Evolutionary conservation across 345 rosid species (phyloP), one percentile per base, ranked within the genome.

Genomic region (Geranium rotundifolium): DNA sequence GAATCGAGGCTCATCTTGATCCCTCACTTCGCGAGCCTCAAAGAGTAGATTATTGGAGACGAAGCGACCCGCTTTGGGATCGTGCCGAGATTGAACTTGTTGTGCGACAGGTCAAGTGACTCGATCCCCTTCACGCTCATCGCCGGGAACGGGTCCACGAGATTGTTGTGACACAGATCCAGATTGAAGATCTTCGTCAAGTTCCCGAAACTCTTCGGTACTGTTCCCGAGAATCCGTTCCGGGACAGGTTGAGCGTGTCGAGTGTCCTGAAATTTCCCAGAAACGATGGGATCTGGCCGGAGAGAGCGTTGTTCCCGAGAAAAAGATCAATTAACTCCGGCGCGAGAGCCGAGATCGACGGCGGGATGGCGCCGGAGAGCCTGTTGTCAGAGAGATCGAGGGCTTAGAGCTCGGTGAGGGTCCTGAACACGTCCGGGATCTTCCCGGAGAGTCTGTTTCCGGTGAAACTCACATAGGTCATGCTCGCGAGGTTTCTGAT

Each of bases 61-160:
- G 87, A 78, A 9, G 88, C 83, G 5, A 82, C 96, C 97, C 97
- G 85, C 8, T 49, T 74, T 3, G 97, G 95, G 54, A 87, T 90
- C 60, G 78, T 63, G 0, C 69, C 72, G 5, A 87, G 82, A 63
- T 82, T 78, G 72, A 87, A 85, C 4, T 58, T 59, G 61, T 84
- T 87, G 66, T 87, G 71, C 0, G 95, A 90, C 2, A 87, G 69
- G 70, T 90, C 88, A 1, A 90, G 68, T 13, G 91, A 90, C 18
- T 87, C 97, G 17, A 87, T 90, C 2, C 95, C 90, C 79, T 75
- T 87, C 1, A 90, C 90, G 64, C 71, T 59, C 84, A 90, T n/a
- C n/a, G n/a, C n/a, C n/a, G n/a, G n/a, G n/a, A n/a, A n/a, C n/a
- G n/a, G n/a, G n/a, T n/a, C n/a, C 0, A 55, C 67, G 41, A 87